Evolutionary conservation across 208 protist species (phyloP).

Genomic region (Leishmania turanica): DNA sequence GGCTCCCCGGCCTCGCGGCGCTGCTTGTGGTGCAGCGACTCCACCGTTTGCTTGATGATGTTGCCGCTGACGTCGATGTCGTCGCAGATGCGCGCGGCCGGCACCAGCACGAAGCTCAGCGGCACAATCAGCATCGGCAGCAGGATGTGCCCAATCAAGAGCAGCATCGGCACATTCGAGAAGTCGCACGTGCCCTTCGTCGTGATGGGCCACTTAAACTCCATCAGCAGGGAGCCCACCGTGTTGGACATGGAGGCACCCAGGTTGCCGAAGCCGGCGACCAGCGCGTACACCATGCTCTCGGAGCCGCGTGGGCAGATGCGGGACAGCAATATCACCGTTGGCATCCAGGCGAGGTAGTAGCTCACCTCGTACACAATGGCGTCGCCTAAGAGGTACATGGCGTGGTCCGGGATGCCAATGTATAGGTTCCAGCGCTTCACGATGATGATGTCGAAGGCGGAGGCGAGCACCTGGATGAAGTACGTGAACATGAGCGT

Average conservation of each 20-base stretch:
- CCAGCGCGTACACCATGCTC: conserved; percentile 78
- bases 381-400: conserved; percentile 78
- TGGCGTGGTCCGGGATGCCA: conserved; percentile 61
- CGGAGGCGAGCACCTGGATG: conserved; percentile 51
- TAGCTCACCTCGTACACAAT: conserved; percentile 74
- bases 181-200: conserved; percentile 64
- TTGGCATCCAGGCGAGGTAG: conserved; percentile 84
- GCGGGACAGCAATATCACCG: conserved; percentile 77
- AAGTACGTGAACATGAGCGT: conserved; percentile 65
- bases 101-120: conserved; percentile 73
- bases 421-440: conserved; percentile 73
- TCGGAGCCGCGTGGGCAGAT: conserved; percentile 86
- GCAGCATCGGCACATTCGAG: conserved; percentile 61
- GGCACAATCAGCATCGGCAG: conserved; percentile 66
- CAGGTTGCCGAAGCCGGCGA: conserved; percentile 86
- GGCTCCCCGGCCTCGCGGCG: conserved; percentile 13
- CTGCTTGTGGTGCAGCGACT: conserved; percentile 12
- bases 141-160: conserved; percentile 69
- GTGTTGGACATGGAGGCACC: conserved; percentile 50
- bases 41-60: conserved; percentile 27
- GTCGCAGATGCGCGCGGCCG: conserved; percentile 68
- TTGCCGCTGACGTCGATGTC: conserved; percentile 58
- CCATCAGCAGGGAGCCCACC: conserved; percentile 68
- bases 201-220: conserved; percentile 55
- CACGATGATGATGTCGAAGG: conserved; percentile 81